These are phyloP conservation scores for Phytophthora pinifolia DNA, from an alignment of 352 stramenopile species.

Conservation along the genomic window DNA sequence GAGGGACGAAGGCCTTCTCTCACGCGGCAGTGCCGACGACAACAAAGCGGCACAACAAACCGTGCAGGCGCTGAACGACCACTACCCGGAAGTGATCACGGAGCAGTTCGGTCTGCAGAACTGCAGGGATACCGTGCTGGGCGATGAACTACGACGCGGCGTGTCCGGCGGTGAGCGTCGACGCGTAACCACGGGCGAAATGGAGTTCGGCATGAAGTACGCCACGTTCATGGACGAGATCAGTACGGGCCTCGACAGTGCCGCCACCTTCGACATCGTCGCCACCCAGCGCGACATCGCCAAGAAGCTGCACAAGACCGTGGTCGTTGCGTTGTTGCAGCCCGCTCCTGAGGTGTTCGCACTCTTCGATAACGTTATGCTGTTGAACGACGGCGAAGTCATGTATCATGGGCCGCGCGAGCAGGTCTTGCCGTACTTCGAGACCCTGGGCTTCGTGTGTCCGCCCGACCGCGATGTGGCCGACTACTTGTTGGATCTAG, in stretches of 20 bases:
- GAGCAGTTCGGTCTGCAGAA: constrained; percentile 31
- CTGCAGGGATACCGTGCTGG: constrained; percentile 42
- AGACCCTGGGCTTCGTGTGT: constrained; percentile 47
- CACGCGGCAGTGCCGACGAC: constrained; percentile 8
- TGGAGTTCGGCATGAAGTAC: constrained; percentile 43
- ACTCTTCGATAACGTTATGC: constrained; percentile 87
- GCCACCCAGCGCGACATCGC: constrained; percentile 36
- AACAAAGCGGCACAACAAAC: constrained; percentile 19
- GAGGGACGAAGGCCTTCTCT: constrained; percentile 13
- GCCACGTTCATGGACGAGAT: constrained; percentile 88
- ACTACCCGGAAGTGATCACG: constrained; percentile 27
- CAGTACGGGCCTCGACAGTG: constrained; percentile 86
- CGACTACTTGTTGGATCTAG: constrained; percentile 43
- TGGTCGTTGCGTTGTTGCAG: constrained; percentile 76
- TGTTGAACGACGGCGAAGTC: constrained; percentile 53
- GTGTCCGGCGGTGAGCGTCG: constrained; percentile 66
- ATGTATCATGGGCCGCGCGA: constrained; percentile 45
- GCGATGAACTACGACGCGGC: constrained; percentile 39
- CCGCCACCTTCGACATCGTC: constrained; percentile 88
- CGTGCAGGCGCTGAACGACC: constrained; percentile 10
- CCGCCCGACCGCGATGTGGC: constrained; percentile 29
- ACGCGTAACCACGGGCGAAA: constrained; percentile 41
- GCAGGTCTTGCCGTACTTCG: constrained; percentile 37
- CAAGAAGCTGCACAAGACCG: constrained; percentile 39
- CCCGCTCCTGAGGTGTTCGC: constrained; percentile 89